Conservation (phyloP, 345 rosid species). For the Euphorbia pulcherrima region DNA sequence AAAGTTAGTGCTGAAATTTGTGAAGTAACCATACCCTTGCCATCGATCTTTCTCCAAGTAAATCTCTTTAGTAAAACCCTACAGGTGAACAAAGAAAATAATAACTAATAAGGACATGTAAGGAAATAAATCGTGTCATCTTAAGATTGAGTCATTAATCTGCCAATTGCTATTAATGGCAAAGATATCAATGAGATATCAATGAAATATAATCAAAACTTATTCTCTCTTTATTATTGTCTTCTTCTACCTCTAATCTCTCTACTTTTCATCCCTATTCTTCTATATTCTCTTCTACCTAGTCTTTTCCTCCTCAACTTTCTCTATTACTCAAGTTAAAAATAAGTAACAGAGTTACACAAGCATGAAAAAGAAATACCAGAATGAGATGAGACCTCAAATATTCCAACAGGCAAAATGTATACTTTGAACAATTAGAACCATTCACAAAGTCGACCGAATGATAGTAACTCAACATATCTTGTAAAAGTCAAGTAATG, state of each 20-base stretch:
- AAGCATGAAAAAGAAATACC: not conserved
- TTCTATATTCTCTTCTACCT: no score
- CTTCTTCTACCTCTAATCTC: no score
- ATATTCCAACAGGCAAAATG: conserved; percentile 2
- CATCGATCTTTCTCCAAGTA: conserved; percentile 94
- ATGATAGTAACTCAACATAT: not conserved
- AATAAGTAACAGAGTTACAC: not conserved
- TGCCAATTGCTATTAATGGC: no score
- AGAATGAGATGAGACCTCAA: not conserved
- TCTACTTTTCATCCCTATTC: no score
- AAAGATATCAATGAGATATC: no score
- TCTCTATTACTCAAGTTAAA: no score
- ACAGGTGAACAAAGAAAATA: conserved; percentile 13
- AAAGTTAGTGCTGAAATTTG: conserved; percentile 8
- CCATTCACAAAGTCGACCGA: not conserved
- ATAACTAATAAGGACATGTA: not conserved
- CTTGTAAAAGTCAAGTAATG: not conserved
- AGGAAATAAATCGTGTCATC: not conserved
- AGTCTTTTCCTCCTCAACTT: no score
- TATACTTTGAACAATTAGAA: not conserved
- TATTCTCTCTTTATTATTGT: no score
- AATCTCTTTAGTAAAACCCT: conserved; percentile 99
- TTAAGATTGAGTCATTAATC: not conserved
- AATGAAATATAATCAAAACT: no score
- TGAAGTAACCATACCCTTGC: conserved; percentile 73